phyloP scores from a whole-genome alignment of 2,329 filamentous ascomycete genomes.

The Xylaria multiplex region DNA sequence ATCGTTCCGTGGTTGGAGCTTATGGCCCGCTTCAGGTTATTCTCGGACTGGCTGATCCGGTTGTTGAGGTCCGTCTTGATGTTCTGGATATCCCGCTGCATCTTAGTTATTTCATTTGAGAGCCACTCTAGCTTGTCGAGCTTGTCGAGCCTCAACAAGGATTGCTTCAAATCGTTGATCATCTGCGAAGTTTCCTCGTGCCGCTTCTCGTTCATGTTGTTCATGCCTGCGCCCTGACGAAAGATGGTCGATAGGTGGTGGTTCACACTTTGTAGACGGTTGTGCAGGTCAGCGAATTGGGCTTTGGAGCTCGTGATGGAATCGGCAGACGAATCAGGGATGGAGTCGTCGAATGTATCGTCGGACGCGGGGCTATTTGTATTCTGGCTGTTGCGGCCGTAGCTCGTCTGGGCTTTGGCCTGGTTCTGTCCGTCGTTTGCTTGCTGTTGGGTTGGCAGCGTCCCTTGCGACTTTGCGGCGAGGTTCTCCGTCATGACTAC shows the following conservation, averaged over 20 bases:
- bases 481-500: conserved; percentile 70
- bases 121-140: conserved; percentile 58
- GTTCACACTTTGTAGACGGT: conserved; percentile 78
- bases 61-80: conserved; percentile 65
- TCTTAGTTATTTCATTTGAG: conserved; percentile 58
- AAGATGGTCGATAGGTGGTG: conserved; percentile 74
- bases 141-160: conserved; percentile 57
- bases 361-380: conserved; percentile 39
- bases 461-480: conserved; percentile 48
- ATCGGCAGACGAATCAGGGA: conserved; percentile 61
- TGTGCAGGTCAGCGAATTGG: conserved; percentile 87
- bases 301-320: conserved; percentile 60
- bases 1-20: conserved; percentile 61
- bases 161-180: conserved; percentile 58
- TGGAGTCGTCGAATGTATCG: conserved; percentile 53
- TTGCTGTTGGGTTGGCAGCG: conserved; percentile 45
- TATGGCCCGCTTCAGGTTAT: conserved; percentile 63
- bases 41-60: conserved; percentile 63
- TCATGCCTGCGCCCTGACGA: conserved; percentile 63
- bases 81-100: conserved; percentile 68
- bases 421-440: conserved; percentile 51
- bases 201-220: conserved; percentile 63
- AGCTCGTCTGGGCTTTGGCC: conserved; percentile 44
- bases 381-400: conserved; percentile 39
- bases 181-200: conserved; percentile 64